Percentiles rank a stretch among this genome's conserved stretches.
Evolutionary conservation across 208 protist species (phyloP).

Genomic region (Crithidia bombi): DNA sequence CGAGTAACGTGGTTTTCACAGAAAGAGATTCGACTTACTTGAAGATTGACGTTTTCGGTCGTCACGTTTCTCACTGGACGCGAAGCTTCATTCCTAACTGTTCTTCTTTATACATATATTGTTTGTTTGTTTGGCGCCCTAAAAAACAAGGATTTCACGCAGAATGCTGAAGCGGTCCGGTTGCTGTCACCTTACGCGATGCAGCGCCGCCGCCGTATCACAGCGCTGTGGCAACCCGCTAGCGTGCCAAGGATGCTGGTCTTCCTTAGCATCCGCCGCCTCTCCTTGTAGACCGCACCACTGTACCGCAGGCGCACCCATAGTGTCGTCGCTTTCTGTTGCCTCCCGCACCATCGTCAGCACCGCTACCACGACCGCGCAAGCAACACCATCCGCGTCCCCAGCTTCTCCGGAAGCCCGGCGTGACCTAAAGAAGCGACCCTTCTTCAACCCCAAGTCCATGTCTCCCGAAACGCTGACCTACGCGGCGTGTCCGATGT

Average conservation of each 20-base stretch:
- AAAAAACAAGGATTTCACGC: not conserved
- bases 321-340: not conserved
- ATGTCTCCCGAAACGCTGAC: slow-evolving; percentile 70
- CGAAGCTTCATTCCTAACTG: not conserved
- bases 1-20: no score
- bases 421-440: slow-evolving; percentile 6
- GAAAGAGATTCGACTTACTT: no score
- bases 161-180: not conserved
- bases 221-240: not conserved
- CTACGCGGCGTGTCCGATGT: slow-evolving; percentile 74
- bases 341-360: not conserved
- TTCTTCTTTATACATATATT: not conserved
- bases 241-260: not conserved
- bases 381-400: not conserved
- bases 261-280: not conserved
- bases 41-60: no score
- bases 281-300: no score
- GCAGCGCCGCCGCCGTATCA: not conserved
- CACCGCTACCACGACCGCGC: not conserved
- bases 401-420: not conserved
- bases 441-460: slow-evolving; percentile 48
- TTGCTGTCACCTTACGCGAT: not conserved
- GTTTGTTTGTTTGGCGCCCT: not conserved
- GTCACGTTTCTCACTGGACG: no score
- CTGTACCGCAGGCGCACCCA: not conserved